Conservation (phyloP, 768 basidiomycete species). For the Naganishia onofrii region DNA sequence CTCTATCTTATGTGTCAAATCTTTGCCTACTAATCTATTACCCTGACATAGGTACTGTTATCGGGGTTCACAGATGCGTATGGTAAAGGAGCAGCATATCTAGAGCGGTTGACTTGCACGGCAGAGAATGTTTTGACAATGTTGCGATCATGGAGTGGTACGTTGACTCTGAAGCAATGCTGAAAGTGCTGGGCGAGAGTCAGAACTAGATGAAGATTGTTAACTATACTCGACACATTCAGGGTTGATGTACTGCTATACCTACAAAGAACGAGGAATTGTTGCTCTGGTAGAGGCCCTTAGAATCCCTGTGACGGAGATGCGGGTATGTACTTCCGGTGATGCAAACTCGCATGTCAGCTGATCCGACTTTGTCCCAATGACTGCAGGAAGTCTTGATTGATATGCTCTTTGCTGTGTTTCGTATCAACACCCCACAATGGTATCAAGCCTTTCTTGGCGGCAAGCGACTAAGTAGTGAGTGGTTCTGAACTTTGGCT, state of each 20-base stretch:
- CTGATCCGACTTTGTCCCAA: not conserved
- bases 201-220: not conserved
- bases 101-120: slow-evolving; percentile 74
- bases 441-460: slow-evolving; percentile 93
- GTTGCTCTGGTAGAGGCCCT: slow-evolving; percentile 79
- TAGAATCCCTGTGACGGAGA: slow-evolving; percentile 80
- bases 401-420: slow-evolving; percentile 87
- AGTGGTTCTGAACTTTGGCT: slow-evolving; percentile 53
- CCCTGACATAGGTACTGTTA: slow-evolving; percentile 57
- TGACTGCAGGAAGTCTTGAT: slow-evolving; percentile 75
- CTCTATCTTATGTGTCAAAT: not conserved
- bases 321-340: slow-evolving; percentile 61
- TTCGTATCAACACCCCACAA: slow-evolving; percentile 85
- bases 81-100: slow-evolving; percentile 73
- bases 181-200: not conserved
- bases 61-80: slow-evolving; percentile 90
- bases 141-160: slow-evolving; percentile 91
- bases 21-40: slow-evolving; percentile 57
- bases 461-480: slow-evolving; percentile 64
- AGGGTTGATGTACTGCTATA: slow-evolving; percentile 90
- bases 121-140: slow-evolving; percentile 75
- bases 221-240: not conserved
- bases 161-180: slow-evolving; percentile 43
- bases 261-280: slow-evolving; percentile 82
- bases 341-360: not conserved